These are phyloP conservation scores for Flaveria ramosissima DNA, from an alignment of 129 eudicot species.

Conservation along the genomic window DNA sequence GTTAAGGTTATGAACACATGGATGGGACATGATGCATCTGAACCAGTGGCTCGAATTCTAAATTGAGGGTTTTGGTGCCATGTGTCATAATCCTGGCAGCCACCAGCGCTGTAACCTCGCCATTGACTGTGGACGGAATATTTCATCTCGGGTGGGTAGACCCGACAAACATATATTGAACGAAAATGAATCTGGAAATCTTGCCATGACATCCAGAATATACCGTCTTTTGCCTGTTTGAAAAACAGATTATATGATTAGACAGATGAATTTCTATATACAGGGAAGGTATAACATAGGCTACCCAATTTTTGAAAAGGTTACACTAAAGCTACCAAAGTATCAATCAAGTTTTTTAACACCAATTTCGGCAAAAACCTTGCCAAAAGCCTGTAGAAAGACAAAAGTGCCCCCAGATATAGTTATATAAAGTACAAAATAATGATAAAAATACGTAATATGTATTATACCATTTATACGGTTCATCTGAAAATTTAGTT, in stretches of 20 bases:
- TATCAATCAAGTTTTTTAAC: not conserved
- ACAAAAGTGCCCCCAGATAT: not conserved
- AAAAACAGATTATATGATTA: not conserved
- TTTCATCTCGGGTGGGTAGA: constrained; percentile 95
- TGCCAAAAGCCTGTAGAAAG: not conserved
- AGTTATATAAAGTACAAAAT: not conserved
- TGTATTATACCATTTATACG: not conserved
- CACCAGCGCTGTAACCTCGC: constrained; percentile 99
- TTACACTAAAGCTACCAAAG: not conserved
- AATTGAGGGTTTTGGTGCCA: constrained; percentile 99
- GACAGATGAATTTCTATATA: not conserved
- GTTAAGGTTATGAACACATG: constrained; percentile 97
- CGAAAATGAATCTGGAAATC: constrained; percentile 96
- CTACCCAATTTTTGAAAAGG: not conserved
- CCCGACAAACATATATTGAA: constrained; percentile 96
- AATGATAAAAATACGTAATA: not conserved
- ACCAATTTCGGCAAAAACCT: not conserved
- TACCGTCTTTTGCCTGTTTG: constrained; percentile 87
- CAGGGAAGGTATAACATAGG: not conserved
- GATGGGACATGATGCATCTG: constrained; percentile 94
- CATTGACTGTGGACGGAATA: constrained; percentile 90
- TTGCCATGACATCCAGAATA: constrained; percentile 99
- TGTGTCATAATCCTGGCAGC: constrained; percentile 96
- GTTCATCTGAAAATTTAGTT: not conserved
- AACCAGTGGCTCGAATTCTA: constrained; percentile 75